phyloP scores from a whole-genome alignment of 1,284 basidiomycete genomes.

The Ustilago vetiveriae region DNA sequence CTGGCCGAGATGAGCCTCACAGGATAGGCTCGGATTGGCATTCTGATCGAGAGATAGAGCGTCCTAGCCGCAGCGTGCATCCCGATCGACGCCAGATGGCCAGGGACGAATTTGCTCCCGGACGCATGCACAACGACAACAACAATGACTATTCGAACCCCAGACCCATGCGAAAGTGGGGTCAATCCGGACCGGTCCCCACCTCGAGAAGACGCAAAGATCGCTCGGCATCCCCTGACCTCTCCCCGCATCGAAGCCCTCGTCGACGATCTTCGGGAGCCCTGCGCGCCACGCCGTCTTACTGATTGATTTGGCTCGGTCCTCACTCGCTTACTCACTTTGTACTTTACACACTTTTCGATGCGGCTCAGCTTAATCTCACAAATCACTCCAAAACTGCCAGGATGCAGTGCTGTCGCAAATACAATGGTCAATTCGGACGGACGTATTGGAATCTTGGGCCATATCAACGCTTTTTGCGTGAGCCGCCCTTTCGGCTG shows the following conservation, averaged over 20 bases:
- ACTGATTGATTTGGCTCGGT: slow-evolving; percentile 7
- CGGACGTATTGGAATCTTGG: no score
- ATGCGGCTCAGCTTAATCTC: no score
- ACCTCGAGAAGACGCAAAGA: not conserved
- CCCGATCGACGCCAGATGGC: slow-evolving; percentile 13
- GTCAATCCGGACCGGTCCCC: not conserved
- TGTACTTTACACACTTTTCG: no score
- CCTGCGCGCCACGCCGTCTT: slow-evolving; percentile 18
- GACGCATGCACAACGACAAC: no score
- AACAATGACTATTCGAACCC: not conserved
- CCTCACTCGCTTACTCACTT: slow-evolving; percentile 5
- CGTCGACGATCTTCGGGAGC: slow-evolving; percentile 4
- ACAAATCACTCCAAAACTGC: no score
- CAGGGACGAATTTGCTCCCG: no score
- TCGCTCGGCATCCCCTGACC: slow-evolving; percentile 12
- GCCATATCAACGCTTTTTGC: slow-evolving; percentile 22
- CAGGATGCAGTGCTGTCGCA: no score
- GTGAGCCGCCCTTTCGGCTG: slow-evolving; percentile 3
- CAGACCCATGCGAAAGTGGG: slow-evolving; percentile 15
- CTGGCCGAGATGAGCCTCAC: not conserved
- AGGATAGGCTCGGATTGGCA: not conserved
- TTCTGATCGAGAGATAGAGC: not conserved
- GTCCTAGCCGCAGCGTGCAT: slow-evolving; percentile 1
- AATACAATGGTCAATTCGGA: no score
- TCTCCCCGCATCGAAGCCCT: not conserved